These are phyloP conservation scores for Melampsora americana DNA, from an alignment of 1,284 basidiomycete species.

Conservation along the genomic window DNA sequence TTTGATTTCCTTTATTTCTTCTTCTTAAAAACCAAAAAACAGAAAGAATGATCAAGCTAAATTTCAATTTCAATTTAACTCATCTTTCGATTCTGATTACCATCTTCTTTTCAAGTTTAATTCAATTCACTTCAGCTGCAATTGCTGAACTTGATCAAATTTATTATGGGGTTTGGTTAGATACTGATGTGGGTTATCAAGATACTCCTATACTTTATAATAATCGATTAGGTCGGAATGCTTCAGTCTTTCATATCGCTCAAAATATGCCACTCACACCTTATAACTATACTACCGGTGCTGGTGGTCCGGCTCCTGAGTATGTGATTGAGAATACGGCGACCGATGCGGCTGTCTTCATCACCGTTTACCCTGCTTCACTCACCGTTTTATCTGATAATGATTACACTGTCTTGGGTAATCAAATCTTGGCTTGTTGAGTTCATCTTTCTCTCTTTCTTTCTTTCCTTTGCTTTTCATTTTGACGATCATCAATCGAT, in stretches of 20 bases:
- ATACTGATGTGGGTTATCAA: slow-evolving; percentile 45
- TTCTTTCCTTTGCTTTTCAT: no score
- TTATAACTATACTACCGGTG: slow-evolving; percentile 46
- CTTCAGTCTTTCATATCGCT: slow-evolving; percentile 51
- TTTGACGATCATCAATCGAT: no score
- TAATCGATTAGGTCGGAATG: slow-evolving; percentile 48
- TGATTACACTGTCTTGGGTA: slow-evolving; percentile 49
- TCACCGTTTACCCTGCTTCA: slow-evolving; percentile 51
- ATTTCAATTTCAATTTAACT: no score
- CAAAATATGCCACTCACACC: slow-evolving; percentile 51
- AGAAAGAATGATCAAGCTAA: no score
- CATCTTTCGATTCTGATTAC: no score
- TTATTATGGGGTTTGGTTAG: slow-evolving; percentile 35
- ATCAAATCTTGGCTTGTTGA: slow-evolving; percentile 50
- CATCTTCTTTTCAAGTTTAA: no score
- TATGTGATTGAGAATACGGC: slow-evolving; percentile 48
- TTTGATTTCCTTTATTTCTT: no score
- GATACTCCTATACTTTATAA: slow-evolving; percentile 50
- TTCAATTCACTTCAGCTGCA: not conserved
- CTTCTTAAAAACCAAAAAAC: no score
- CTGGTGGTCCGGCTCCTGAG: slow-evolving; percentile 50
- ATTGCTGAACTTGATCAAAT: slow-evolving; percentile 23
- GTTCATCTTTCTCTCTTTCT: slow-evolving; percentile 40
- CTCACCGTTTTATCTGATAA: slow-evolving; percentile 47
- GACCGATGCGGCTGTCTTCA: slow-evolving; percentile 51